A percentile compares a stretch with the other conserved stretches of the same genome.
Evolutionary conservation across 2,329 filamentous ascomycete genomes (phyloP).

Genomic region (Ceratocystis lukuohia): DNA sequence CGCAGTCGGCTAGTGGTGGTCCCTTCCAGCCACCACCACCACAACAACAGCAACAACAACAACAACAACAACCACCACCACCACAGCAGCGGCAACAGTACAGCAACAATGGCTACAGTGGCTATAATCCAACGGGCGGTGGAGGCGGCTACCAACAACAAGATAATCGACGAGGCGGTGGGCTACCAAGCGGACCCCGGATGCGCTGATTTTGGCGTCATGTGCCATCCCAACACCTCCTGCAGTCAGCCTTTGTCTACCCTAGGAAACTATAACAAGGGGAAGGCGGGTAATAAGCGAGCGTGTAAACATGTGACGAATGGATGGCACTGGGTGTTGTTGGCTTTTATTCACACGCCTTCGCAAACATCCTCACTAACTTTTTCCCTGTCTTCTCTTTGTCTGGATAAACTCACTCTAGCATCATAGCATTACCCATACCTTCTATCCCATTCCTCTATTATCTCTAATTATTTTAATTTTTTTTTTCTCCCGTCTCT

Average conservation of each 20-base stretch:
- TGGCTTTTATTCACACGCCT: neutral
- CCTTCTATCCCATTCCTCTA: neutral
- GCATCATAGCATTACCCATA: slow-evolving; percentile 7
- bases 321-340: neutral
- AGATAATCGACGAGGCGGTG: slow-evolving; percentile 3
- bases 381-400: neutral
- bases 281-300: neutral
- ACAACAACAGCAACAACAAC: slow-evolving; percentile 26
- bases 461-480: neutral
- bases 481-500: too few species aligned
- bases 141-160: slow-evolving; percentile 20
- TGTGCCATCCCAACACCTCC: neutral
- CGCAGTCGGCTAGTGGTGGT: slow-evolving; percentile 28
- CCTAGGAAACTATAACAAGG: too few species aligned
- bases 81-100: slow-evolving; percentile 5
- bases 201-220: slow-evolving; percentile 29
- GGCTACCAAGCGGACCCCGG: slow-evolving; percentile 26
- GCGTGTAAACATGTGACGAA: neutral
- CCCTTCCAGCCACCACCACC: slow-evolving; percentile 36
- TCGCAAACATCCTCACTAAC: neutral
- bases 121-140: slow-evolving; percentile 24
- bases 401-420: neutral
- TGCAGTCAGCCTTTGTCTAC: too few species aligned
- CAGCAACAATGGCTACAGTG: neutral
- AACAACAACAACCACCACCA: neutral